These are phyloP conservation scores for Capronia coronata DNA, from an alignment of 2,329 filamentous ascomycete genomes.

Conservation along the genomic window DNA sequence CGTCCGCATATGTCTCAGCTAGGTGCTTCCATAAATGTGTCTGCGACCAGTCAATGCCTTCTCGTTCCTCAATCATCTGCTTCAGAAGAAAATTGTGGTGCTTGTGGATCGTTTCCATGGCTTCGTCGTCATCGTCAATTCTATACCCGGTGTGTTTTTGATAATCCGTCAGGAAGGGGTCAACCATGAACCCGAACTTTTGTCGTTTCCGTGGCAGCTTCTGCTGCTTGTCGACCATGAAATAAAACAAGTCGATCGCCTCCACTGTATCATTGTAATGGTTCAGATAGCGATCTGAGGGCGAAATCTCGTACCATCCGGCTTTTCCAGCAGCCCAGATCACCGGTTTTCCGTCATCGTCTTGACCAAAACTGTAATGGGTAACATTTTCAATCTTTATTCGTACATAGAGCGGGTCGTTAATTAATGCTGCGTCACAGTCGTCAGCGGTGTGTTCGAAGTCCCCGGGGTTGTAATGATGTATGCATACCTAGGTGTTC, in stretches of 20 bases:
- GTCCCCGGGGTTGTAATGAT: constrained; percentile 7
- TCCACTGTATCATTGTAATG: constrained; percentile 51
- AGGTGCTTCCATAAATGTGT: constrained; percentile 42
- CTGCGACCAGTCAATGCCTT: constrained; percentile 41
- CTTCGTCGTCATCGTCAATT: constrained; percentile 40
- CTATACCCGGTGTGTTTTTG: constrained; percentile 29
- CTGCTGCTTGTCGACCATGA: constrained; percentile 52
- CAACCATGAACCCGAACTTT: constrained; percentile 24
- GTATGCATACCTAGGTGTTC: constrained; percentile 37
- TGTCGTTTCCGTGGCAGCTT: constrained; percentile 30
- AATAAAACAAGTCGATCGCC: constrained; percentile 55
- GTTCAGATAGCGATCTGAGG: constrained; percentile 46
- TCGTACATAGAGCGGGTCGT: constrained; percentile 32
- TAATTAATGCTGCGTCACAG: constrained; percentile 32
- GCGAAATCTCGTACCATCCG: constrained; percentile 56
- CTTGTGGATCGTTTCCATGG: constrained; percentile 42
- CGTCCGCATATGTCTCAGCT: constrained; percentile 35
- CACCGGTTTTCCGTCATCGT: constrained; percentile 50
- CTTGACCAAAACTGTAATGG: constrained; percentile 45
- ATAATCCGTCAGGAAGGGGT: constrained; percentile 27
- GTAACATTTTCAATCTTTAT: constrained; percentile 46
- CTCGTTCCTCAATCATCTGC: constrained; percentile 43
- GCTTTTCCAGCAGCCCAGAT: constrained; percentile 58
- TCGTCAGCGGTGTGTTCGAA: constrained; percentile 34
- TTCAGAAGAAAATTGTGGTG: constrained; percentile 43